Conservation (phyloP, 345 rosid genomes). For the Citrus maxima region DNA sequence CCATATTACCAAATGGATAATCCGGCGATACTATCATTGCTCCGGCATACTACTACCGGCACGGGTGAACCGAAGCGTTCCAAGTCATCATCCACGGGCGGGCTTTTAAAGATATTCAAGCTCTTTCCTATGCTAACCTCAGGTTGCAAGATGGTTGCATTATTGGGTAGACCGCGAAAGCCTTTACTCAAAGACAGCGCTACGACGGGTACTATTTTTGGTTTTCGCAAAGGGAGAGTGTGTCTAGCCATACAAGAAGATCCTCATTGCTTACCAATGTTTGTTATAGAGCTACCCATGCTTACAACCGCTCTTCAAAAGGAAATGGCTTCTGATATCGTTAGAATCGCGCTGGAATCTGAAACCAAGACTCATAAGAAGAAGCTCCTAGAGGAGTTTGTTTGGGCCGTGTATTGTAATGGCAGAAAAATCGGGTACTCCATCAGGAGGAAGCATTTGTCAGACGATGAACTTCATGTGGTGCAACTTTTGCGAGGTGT, state of each 20-base stretch:
- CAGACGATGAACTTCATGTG: constrained; percentile 84
- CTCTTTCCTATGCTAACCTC: constrained; percentile 92
- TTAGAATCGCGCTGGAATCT: constrained; percentile 83
- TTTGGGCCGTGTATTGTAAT: constrained; percentile 91
- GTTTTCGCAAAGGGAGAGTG: constrained; percentile 81
- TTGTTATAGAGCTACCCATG: constrained; percentile 87
- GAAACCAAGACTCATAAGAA: constrained; percentile 77
- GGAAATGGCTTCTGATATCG: constrained; percentile 90
- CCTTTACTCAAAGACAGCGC: constrained; percentile 78
- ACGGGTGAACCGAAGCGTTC: constrained; percentile 42
- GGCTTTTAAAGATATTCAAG: constrained; percentile 78
- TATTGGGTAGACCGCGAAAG: constrained; percentile 66
- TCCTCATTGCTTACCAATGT: constrained; percentile 75
- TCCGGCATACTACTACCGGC: constrained; percentile 47
- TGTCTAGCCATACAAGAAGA: constrained; percentile 89
- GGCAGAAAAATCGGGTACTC: constrained; percentile 87
- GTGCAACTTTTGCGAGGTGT: constrained; percentile 83
- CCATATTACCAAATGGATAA: constrained; percentile 70
- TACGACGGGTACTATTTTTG: constrained; percentile 81
- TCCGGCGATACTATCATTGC: constrained; percentile 66
- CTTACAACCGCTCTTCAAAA: constrained; percentile 64
- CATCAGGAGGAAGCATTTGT: constrained; percentile 78
- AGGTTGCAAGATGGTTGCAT: constrained; percentile 93
- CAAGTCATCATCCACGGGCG: constrained; percentile 49
- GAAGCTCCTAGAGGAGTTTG: constrained; percentile 82